A percentile compares a stretch with the other conserved stretches of the same genome.
These are phyloP conservation scores for Rhizopus delemar DNA, from an alignment of 371 early-diverging fungal genomes.

Conservation along the genomic window DNA sequence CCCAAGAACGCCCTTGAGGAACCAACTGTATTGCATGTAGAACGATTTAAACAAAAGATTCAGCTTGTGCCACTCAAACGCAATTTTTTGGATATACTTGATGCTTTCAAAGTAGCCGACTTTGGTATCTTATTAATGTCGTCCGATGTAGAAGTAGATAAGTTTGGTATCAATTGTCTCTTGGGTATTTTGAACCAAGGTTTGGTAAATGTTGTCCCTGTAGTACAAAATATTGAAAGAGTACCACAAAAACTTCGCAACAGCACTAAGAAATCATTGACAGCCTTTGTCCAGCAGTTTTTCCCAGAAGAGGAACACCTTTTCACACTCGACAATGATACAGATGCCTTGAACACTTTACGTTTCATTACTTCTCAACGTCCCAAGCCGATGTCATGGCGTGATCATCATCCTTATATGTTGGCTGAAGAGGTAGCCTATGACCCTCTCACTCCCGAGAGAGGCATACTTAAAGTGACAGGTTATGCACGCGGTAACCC, in stretches of 20 bases:
- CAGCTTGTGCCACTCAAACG: conserved; percentile 70
- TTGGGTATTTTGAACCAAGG: conserved; percentile 87
- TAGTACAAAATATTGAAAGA: conserved; percentile 70
- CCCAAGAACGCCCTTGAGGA: conserved; percentile 26
- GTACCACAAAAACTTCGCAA: conserved; percentile 67
- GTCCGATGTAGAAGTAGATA: conserved; percentile 90
- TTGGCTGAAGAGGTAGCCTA: conserved; percentile 76
- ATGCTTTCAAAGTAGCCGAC: conserved; percentile 90
- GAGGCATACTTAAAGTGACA: conserved; percentile 76
- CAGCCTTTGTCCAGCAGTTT: conserved; percentile 80
- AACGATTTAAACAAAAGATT: conserved; percentile 86
- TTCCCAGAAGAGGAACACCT: conserved; percentile 82
- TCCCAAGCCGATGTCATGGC: conserved; percentile 83
- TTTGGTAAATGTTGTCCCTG: conserved; percentile 71
- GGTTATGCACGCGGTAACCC: conserved; percentile 82
- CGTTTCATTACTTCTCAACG: conserved; percentile 72
- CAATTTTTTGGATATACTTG: conserved; percentile 76
- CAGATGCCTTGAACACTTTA: conserved; percentile 59
- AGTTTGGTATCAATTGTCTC: conserved; percentile 82
- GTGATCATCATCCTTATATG: conserved; percentile 88
- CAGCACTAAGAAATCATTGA: conserved; percentile 80
- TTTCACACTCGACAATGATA: conserved; percentile 57
- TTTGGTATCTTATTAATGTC: conserved; percentile 84
- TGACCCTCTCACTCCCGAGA: conserved; percentile 42
- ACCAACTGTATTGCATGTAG: conserved; percentile 37